Evolutionary conservation across 2,329 filamentous ascomycete genomes (phyloP).

Genomic region (Pochonia chlamydosporia): DNA sequence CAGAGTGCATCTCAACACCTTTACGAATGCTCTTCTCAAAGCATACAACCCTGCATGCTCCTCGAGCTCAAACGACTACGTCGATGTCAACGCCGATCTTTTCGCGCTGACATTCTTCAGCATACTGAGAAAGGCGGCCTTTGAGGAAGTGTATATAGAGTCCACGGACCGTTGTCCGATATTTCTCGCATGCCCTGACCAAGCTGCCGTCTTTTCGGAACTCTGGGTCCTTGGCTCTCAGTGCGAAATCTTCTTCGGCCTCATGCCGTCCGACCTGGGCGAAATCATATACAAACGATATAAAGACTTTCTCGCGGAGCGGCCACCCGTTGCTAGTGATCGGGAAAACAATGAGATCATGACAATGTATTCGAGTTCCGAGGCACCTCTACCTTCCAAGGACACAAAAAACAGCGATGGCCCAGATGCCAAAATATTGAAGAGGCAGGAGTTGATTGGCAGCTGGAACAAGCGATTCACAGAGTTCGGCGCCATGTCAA

Average conservation of each 20-base stretch:
- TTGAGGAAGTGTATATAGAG: conserved; percentile 59
- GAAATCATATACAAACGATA: conserved; percentile 31
- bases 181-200: conserved; percentile 55
- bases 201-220: conserved; percentile 58
- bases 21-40: conserved; percentile 30
- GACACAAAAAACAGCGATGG: neutral
- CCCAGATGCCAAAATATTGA: neutral
- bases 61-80: conserved; percentile 16
- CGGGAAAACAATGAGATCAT: conserved; percentile 24
- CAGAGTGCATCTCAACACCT: conserved; percentile 24
- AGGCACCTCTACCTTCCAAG: conserved; percentile 8
- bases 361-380: conserved; percentile 26
- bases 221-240: conserved; percentile 58
- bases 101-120: conserved; percentile 53
- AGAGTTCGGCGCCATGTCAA: conserved; percentile 51
- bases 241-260: conserved; percentile 57
- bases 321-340: conserved; percentile 19
- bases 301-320: conserved; percentile 17
- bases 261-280: conserved; percentile 42
- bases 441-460: conserved; percentile 9
- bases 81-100: conserved; percentile 47
- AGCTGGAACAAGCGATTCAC: conserved; percentile 24
- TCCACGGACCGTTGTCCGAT: conserved; percentile 57
- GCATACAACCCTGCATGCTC: conserved; percentile 21
- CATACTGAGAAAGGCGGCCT: conserved; percentile 46